phyloP scores from a whole-genome alignment of 2,329 filamentous ascomycete genomes.

The Trichoderma sp. region DNA sequence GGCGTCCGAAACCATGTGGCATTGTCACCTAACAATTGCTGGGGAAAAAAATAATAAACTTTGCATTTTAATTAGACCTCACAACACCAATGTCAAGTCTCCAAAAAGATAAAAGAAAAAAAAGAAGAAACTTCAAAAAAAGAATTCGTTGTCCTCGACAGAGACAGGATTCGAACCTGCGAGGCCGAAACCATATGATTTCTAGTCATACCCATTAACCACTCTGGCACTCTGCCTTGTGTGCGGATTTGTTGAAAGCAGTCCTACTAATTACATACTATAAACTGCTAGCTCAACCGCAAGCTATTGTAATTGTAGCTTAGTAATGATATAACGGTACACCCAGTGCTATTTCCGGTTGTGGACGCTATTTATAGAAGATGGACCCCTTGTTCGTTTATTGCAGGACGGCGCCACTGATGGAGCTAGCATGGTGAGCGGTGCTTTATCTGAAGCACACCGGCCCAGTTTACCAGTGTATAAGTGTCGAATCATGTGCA shows the following conservation, averaged over 20 bases:
- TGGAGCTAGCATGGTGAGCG: neutral
- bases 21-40: no score
- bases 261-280: neutral
- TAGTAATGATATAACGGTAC: neutral
- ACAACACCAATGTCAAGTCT: neutral
- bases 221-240: constrained; percentile 12
- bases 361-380: neutral
- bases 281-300: neutral
- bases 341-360: neutral
- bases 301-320: neutral
- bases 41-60: no score
- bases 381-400: neutral
- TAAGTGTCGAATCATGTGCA: neutral
- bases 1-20: neutral
- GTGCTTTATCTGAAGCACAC: neutral
- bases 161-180: constrained; percentile 36
- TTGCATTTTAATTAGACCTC: no score
- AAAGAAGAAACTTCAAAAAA: neutral
- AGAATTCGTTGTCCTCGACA: constrained; percentile 25
- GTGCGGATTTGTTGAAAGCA: neutral
- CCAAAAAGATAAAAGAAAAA: neutral
- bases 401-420: neutral
- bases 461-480: neutral
- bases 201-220: constrained; percentile 16
- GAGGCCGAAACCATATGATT: constrained; percentile 25